Evolutionary conservation across 225 moss, liverwort and hornwort genomes (phyloP).

Genomic region (Climacium dendroides): DNA sequence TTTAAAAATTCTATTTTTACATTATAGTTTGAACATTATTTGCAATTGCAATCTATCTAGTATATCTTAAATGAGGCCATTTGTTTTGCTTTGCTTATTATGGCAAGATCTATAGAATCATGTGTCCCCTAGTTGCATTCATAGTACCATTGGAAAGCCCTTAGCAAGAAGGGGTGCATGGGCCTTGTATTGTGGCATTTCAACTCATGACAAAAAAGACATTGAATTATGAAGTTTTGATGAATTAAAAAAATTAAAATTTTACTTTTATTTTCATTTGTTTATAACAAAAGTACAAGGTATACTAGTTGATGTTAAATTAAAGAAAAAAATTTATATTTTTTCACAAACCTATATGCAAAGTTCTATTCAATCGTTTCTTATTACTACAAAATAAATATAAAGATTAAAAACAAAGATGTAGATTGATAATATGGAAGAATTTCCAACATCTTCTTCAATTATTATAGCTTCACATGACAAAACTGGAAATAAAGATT

Average conservation of each 20-base stretch:
- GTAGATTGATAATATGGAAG: background rate
- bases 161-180: background rate
- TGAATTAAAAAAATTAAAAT: rapidly evolving
- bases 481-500: background rate
- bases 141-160: background rate
- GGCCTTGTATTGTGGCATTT: background rate
- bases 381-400: background rate
- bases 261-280: background rate
- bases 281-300: rapidly evolving
- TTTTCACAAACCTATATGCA: too few relatives aligned
- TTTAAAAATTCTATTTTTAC: too few relatives aligned
- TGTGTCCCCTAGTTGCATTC: rapidly evolving
- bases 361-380: background rate
- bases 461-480: background rate
- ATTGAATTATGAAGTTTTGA: background rate
- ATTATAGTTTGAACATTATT: background rate
- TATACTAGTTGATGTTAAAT: background rate
- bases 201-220: rapidly evolving
- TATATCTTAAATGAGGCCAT: background rate
- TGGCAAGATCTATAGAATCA: rapidly evolving
- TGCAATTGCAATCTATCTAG: background rate
- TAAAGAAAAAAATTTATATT: background rate
- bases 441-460: background rate
- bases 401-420: background rate
- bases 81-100: too few relatives aligned